These are phyloP conservation scores for Atkinsonella texensis DNA, from an alignment of 2,329 filamentous ascomycete genomes.

Conservation along the genomic window DNA sequence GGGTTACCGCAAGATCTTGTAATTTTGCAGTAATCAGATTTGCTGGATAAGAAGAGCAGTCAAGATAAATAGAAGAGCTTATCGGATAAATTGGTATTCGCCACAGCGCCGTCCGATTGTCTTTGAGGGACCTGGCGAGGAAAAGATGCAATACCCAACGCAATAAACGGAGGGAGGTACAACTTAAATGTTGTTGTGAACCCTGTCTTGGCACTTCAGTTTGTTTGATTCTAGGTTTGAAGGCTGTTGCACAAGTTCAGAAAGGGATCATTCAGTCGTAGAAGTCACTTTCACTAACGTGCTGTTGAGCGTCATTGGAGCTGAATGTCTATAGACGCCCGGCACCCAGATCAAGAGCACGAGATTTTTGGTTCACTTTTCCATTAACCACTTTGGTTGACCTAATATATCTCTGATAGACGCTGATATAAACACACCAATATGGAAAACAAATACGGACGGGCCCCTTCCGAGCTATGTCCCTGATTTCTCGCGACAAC, in stretches of 20 bases:
- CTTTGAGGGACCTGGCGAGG: neutral
- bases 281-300: too few relatives aligned
- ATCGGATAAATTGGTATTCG: neutral
- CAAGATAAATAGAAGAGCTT: neutral
- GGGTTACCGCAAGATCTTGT: too few relatives aligned
- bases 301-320: too few relatives aligned
- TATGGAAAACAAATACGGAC: slow-evolving; percentile 11
- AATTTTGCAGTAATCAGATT: too few relatives aligned
- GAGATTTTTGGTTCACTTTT: neutral
- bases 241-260: too few relatives aligned
- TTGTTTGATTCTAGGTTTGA: too few relatives aligned
- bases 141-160: neutral
- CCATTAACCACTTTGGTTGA: neutral
- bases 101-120: neutral
- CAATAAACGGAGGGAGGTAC: neutral
- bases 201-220: too few relatives aligned
- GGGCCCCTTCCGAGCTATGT: neutral
- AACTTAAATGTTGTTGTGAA: too few relatives aligned
- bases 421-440: slow-evolving; percentile 13
- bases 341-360: too few relatives aligned
- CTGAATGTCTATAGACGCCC: too few relatives aligned
- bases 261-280: too few relatives aligned
- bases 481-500: neutral
- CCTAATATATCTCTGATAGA: neutral
- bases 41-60: too few relatives aligned